phyloP scores from a whole-genome alignment of 371 early-diverging fungal species.

The Mortierella sp. region DNA sequence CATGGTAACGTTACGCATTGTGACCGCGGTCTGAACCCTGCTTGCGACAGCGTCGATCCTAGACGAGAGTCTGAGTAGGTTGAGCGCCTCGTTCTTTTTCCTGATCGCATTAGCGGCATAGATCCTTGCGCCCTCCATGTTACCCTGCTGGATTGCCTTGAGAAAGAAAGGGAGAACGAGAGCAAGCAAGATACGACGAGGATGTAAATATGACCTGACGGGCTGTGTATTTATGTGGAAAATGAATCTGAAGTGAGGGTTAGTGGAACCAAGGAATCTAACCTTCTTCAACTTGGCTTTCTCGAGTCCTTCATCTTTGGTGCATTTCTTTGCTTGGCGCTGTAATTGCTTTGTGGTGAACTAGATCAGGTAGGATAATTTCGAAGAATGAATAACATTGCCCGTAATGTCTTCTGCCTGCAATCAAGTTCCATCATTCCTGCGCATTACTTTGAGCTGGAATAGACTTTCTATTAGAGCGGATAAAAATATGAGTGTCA shows the following conservation, averaged over 20 bases:
- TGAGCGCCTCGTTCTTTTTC: constrained; percentile 95
- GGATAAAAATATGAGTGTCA: no score
- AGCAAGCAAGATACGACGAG: no score
- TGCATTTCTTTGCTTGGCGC: constrained; percentile 85
- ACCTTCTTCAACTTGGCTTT: constrained; percentile 92
- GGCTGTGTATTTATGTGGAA: no score
- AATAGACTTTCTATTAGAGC: constrained; percentile 68
- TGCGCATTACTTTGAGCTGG: constrained; percentile 72
- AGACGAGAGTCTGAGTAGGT: constrained; percentile 87
- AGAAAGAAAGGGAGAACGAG: constrained; percentile 1
- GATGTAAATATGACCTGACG: no score
- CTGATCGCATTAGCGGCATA: constrained; percentile 97
- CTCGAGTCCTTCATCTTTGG: constrained; percentile 87
- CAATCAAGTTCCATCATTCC: neutral
- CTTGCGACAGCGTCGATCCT: constrained; percentile 94
- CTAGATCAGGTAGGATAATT: constrained; percentile 58
- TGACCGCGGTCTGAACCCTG: constrained; percentile 94
- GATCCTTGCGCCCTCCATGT: constrained; percentile 94
- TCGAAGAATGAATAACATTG: neutral
- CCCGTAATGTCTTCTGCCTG: neutral
- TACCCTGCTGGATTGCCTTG: constrained; percentile 92
- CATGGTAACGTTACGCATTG: constrained; percentile 84
- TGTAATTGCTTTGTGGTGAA: constrained; percentile 93
- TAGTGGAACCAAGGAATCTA: neutral
- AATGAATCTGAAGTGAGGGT: neutral